Evolutionary conservation across 805 yeast species (phyloP).

Genomic region (Wickerhamomyces sydowiorum): DNA sequence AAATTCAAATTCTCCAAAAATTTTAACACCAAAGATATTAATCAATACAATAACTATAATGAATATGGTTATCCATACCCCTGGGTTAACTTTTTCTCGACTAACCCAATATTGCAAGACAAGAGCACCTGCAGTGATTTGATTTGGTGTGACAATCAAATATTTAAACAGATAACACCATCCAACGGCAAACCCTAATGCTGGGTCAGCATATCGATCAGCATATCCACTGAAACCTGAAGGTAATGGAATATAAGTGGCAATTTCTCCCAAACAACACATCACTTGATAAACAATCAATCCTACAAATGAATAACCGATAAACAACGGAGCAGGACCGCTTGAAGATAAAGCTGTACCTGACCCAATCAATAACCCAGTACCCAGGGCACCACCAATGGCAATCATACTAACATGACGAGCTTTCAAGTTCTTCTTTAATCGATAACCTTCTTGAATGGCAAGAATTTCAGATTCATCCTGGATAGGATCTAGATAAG

Average conservation of each 20-base stretch:
- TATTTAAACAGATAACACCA: constrained; percentile 23
- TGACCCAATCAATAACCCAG: constrained; percentile 63
- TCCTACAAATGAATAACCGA: constrained; percentile 70
- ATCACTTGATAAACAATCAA: constrained; percentile 61
- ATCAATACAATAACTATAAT: constrained; percentile 34
- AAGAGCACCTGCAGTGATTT: constrained; percentile 56
- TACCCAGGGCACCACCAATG: constrained; percentile 68
- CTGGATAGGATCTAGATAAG: neutral
- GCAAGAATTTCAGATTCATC: constrained; percentile 7
- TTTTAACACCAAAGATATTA: constrained; percentile 47
- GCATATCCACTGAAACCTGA: constrained; percentile 66
- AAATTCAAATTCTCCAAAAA: constrained; percentile 55
- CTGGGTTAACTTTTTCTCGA: constrained; percentile 37
- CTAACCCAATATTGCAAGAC: constrained; percentile 43
- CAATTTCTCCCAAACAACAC: constrained; percentile 65
- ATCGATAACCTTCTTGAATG: constrained; percentile 19
- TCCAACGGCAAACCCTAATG: constrained; percentile 24
- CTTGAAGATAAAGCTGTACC: constrained; percentile 51
- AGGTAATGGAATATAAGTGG: constrained; percentile 58
- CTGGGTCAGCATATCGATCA: constrained; percentile 32
- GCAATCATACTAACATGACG: constrained; percentile 66
- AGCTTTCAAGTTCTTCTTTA: constrained; percentile 33
- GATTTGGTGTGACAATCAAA: constrained; percentile 27
- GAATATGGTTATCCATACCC: constrained; percentile 53
- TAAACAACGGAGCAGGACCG: constrained; percentile 52